Conservation (phyloP, 2,329 filamentous ascomycete species). For the Colletotrichum caudatum region DNA sequence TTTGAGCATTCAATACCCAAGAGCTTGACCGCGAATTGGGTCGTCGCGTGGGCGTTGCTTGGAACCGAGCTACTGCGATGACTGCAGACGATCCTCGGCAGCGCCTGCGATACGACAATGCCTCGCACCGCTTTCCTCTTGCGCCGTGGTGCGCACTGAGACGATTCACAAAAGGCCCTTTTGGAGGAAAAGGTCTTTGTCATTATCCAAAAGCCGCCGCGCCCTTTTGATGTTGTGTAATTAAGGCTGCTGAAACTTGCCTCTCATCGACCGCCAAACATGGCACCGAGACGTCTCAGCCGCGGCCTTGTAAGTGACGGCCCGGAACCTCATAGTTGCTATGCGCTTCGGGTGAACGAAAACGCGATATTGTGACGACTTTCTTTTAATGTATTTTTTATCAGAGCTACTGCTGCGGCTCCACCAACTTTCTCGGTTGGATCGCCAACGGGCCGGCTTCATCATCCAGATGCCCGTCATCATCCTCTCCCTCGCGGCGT, state of each 20-base stretch:
- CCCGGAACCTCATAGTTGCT: rapidly evolving
- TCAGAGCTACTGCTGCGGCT: slow-evolving; percentile 35
- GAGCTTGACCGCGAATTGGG: neutral
- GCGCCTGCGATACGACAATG: neutral
- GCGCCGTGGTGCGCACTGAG: no score
- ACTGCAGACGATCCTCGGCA: neutral
- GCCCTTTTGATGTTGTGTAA: neutral
- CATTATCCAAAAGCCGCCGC: neutral
- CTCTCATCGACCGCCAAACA: neutral
- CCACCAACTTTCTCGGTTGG: slow-evolving; percentile 31
- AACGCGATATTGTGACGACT: neutral
- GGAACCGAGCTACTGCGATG: neutral
- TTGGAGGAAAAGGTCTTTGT: no score
- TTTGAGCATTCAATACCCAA: rapidly evolving
- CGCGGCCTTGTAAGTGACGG: slow-evolving; percentile 9
- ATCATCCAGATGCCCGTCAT: slow-evolving; percentile 36
- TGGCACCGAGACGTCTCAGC: slow-evolving; percentile 41
- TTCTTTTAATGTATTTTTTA: rapidly evolving
- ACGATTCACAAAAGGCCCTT: neutral
- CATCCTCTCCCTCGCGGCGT: slow-evolving; percentile 21
- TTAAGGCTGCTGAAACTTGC: neutral
- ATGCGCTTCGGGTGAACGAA: neutral
- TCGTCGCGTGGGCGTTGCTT: neutral
- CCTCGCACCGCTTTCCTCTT: neutral
- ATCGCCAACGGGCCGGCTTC: slow-evolving; percentile 36